These are phyloP conservation scores for Saccharum officinarum DNA, from an alignment of 176 grass and related monocot species.

Conservation along the genomic window DNA sequence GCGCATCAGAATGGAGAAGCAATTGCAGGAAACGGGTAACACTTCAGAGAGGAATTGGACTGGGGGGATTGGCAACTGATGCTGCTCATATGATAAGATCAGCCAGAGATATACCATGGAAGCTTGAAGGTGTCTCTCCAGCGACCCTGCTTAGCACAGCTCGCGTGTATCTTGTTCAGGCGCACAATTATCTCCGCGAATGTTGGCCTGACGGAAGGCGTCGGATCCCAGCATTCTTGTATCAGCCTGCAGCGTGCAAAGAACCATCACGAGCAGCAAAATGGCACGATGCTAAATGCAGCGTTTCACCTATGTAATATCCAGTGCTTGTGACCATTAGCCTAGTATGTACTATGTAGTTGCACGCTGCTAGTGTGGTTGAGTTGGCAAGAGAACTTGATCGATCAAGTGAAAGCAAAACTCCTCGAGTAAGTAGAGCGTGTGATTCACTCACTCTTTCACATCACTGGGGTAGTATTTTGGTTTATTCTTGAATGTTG, in stretches of 20 bases:
- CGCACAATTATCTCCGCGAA: slow-evolving; percentile 82
- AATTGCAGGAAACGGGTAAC: not conserved
- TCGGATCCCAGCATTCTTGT: slow-evolving; percentile 80
- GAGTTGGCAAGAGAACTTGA: not conserved
- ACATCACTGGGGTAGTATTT: slow-evolving; percentile 71
- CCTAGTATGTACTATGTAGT: not conserved
- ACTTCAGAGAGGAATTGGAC: not conserved
- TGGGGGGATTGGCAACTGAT: not conserved
- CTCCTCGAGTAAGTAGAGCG: not conserved
- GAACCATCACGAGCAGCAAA: slow-evolving; percentile 1
- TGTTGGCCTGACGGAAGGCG: slow-evolving; percentile 54
- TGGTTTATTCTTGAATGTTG: slow-evolving; percentile 73
- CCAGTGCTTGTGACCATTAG: not conserved
- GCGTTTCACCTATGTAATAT: not conserved
- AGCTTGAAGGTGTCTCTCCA: slow-evolving; percentile 87
- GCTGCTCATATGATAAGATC: not conserved
- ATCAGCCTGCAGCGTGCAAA: slow-evolving; percentile 60
- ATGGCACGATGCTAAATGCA: not conserved
- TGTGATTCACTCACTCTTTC: slow-evolving; percentile 66
- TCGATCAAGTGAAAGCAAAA: slow-evolving; percentile 4
- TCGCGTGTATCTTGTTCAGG: slow-evolving; percentile 57
- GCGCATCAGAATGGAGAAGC: not conserved
- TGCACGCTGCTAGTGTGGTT: not conserved
- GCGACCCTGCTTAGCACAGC: slow-evolving; percentile 49
- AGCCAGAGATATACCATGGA: slow-evolving; percentile 56